Evolutionary conservation across 2,329 filamentous ascomycete species (phyloP), one percentile per base, ranked within the genome.

Genomic region (Epicoccum nigrum): DNA sequence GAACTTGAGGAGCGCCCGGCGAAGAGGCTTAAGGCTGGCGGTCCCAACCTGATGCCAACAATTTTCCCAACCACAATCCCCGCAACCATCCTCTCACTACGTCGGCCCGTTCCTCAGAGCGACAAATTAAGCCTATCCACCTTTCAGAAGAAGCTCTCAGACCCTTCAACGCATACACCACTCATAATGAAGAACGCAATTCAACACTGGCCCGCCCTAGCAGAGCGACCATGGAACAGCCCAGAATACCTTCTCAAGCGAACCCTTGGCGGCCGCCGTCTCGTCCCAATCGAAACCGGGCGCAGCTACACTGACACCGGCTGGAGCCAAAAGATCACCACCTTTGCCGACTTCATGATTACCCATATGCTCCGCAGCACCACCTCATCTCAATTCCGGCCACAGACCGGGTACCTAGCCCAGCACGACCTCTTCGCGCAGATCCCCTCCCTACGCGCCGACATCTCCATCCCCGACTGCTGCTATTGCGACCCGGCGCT

Each of bases 401-500:
- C 20, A 20, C 30, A 32, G n/a, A 85, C 81, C 9, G 90, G 87
- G 11, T 99, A 99, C 70, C 84, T 99, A 35, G 94, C 94, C 7
- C 94, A 99, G 68, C 91, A 97, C 74, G 86, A 93, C 60, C 82
- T 99, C 28, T 87, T 97, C 63, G 74, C 81, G 0, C 94, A 97
- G 68, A 87, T 99, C 11, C 92, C 92, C 1, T 73, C 79, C 1
- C 78, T 99, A 3, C 81, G 86, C 12, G 79, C 83, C 53, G 93
- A 97, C 71, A 89, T 97, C 47, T 75, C 76, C 19, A 81, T 90
- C 11, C 94, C 93, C 0, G 92, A 97, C 70, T 90, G 89, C 69
- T 96, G 90, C 78, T 96, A 88, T 77, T 83, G 86, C 5, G 72
- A 79, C 1, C 87, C 89, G 1, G 69, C 58, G 3, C 51, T 60